A percentile compares a stretch with the other conserved stretches of the same genome.
These are phyloP conservation scores for Diutina ranongensis DNA, from an alignment of 1,139 yeast species.

Conservation along the genomic window DNA sequence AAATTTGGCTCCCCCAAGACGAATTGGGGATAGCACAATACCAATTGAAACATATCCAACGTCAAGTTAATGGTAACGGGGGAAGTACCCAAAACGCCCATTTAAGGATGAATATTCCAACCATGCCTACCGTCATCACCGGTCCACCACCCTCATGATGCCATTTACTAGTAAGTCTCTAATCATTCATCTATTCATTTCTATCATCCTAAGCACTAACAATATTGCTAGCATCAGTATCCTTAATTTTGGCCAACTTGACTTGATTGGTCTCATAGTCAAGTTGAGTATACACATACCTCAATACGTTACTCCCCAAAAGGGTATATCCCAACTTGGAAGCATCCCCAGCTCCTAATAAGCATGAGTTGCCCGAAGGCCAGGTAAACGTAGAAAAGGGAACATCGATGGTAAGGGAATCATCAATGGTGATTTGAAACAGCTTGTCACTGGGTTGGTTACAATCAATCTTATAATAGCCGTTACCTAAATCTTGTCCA, in stretches of 20 bases:
- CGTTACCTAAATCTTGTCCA: not conserved
- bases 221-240: not conserved
- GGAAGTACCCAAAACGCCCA: not conserved
- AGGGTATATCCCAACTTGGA: not conserved
- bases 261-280: conserved; percentile 1
- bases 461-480: conserved; percentile 7
- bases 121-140: not conserved
- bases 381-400: conserved; percentile 8
- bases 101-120: not conserved
- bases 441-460: conserved; percentile 7
- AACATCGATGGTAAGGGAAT: conserved; percentile 9
- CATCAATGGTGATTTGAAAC: conserved; percentile 7
- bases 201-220: not conserved
- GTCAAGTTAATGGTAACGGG: not conserved
- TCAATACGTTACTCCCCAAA: conserved; percentile 1
- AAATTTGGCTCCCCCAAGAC: not conserved
- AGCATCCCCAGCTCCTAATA: not conserved
- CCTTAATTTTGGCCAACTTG: not conserved
- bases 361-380: not conserved
- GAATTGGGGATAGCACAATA: not conserved
- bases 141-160: not conserved
- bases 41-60: not conserved
- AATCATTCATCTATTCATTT: not conserved
- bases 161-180: not conserved
- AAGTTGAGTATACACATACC: not conserved